Base-by-base conservation (phyloP, 352 stramenopile genomes). In the Peronospora farinosa region DNA sequence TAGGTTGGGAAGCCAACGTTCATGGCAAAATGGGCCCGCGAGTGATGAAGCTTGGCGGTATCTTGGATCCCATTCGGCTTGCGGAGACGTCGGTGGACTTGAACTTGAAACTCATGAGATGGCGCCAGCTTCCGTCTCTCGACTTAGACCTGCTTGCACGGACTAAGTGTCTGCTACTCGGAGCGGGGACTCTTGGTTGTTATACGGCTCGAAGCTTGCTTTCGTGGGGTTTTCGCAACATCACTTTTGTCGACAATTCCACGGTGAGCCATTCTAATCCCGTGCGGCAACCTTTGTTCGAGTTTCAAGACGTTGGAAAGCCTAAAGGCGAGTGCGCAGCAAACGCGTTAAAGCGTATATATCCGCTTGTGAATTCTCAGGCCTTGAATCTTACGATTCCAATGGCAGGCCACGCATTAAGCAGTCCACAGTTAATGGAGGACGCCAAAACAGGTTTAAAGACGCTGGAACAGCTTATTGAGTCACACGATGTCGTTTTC, bases 101-200 rank as follows among this genome's bases (percentile, higher is more conserved):
- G 41, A 99, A 99, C 66, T 63, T 99, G 7, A 96, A 98, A 64
- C 74, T 99, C 13, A 99, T 99, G 97, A 88, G 96, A 31, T 99
- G 97, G 97, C 77, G 96, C 5, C 91, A 98, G 46, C 71, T 99
- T 16, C 97, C 97, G 5, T 72, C 75, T 27, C 74, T 99, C 0
- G 67, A 99, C 60, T 70, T 98, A 10, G 86, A 97, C 6, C 53
- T 72, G 30, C 72, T 99, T 25, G 82, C 79, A 28, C 53, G 69
- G 5, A 97, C 89, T 6, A 97, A 96, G 57, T 98, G 96, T 16
- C 69, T 99, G 8, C 60, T 99, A 3, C 63, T 99, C 0, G 96
- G 96, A 11, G 91, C 91, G 7, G 86, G 86, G 0, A 99, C 96
- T 1, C 75, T 99, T n/a, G 97, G 97, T 15, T 99, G 97, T 61